These are phyloP conservation scores for Zygotorulaspora mrakii DNA, from an alignment of 1,139 yeast genomes.

Conservation along the genomic window DNA sequence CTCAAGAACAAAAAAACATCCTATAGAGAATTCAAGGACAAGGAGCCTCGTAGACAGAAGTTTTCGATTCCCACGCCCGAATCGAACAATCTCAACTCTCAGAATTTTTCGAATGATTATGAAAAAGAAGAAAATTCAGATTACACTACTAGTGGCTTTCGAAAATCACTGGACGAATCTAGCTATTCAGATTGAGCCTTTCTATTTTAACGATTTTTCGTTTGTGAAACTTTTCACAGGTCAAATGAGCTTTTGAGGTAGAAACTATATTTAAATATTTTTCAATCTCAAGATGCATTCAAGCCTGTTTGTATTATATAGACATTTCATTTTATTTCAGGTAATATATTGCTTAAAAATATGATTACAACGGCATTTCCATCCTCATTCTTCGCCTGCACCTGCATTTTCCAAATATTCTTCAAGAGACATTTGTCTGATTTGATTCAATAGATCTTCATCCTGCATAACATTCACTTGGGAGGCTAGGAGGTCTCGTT, in stretches of 20 bases:
- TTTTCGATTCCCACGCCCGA: constrained; percentile 21
- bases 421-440: constrained; percentile 34
- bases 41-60: constrained; percentile 6
- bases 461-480: constrained; percentile 32
- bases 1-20: constrained; percentile 4
- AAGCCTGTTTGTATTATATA: constrained; percentile 3
- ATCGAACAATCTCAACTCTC: constrained; percentile 13
- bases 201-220: too few species aligned
- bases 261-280: too few species aligned
- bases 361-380: too few species aligned
- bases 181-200: constrained; percentile 6
- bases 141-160: constrained; percentile 5
- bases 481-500: constrained; percentile 30
- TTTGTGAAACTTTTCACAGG: background rate
- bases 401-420: constrained; percentile 29
- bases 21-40: constrained; percentile 5
- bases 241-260: too few species aligned
- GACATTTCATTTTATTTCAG: background rate
- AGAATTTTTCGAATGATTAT: constrained; percentile 3
- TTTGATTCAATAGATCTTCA: constrained; percentile 32
- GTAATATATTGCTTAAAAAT: too few species aligned
- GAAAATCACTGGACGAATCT: constrained; percentile 3
- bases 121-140: constrained; percentile 1
- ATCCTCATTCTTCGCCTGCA: constrained; percentile 15
- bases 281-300: background rate